Conservation (phyloP, 179 eudicot genomes). For the Nepenthes alata region DNA sequence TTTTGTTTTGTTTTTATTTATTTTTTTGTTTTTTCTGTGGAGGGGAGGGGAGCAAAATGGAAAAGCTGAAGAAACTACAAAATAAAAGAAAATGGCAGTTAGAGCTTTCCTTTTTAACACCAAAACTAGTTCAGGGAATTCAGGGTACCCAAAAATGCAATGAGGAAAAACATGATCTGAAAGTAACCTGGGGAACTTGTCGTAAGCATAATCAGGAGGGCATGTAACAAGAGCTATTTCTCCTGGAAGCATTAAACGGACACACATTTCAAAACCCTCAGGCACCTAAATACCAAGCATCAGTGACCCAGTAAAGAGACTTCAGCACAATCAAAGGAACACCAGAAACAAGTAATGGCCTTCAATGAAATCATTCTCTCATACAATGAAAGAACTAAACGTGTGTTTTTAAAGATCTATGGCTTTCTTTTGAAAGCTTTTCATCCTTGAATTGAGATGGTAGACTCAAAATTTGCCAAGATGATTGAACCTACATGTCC, state of each 20-base stretch:
- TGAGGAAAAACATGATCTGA: not conserved
- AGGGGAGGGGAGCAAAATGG: not conserved
- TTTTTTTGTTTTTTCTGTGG: too few species aligned
- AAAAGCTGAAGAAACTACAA: not conserved
- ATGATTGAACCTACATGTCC: too few species aligned
- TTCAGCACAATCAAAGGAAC: not conserved
- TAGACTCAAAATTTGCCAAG: too few species aligned
- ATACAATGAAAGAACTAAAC: too few species aligned
- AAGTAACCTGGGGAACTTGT: constrained; percentile 71
- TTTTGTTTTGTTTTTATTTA: too few species aligned
- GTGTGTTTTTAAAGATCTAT: too few species aligned
- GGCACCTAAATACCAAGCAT: constrained; percentile 52
- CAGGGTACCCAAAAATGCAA: not conserved
- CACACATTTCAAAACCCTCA: constrained; percentile 98
- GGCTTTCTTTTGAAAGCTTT: too few species aligned
- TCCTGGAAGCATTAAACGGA: constrained; percentile 91
- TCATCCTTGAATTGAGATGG: too few species aligned
- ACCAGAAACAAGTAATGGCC: not conserved
- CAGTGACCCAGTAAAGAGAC: not conserved
- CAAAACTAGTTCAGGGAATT: not conserved
- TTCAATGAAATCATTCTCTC: not conserved
- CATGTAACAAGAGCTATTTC: constrained; percentile 88
- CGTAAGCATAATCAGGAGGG: constrained; percentile 99
- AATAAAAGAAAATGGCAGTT: not conserved
- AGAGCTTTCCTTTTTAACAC: too few species aligned